A percentile compares a stretch with the other conserved stretches of the same genome.
These are phyloP conservation scores for Penicillium nordicum DNA, from an alignment of 2,329 filamentous ascomycete genomes.

Conservation along the genomic window DNA sequence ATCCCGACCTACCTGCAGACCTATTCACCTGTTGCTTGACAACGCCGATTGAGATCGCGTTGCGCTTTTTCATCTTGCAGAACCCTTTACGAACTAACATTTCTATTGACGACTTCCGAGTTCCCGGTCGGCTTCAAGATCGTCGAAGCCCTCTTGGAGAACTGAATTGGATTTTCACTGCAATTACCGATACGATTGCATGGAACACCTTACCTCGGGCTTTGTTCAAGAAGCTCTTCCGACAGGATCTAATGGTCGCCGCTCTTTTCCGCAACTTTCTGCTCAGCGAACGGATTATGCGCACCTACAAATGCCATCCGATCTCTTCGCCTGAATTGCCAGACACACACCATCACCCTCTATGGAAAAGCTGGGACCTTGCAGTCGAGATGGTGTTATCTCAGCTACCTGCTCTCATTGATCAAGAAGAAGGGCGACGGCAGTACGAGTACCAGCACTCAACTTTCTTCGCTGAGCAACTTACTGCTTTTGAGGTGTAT, in stretches of 20 bases:
- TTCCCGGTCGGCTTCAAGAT: conserved; percentile 89
- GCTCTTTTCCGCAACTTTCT: conserved; percentile 95
- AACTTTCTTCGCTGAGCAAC: conserved; percentile 92
- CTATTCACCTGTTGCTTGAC: conserved; percentile 95
- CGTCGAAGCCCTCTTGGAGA: conserved; percentile 90
- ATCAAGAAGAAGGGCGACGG: conserved; percentile 70
- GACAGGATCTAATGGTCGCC: conserved; percentile 98
- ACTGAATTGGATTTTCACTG: conserved; percentile 98
- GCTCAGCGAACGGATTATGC: conserved; percentile 91
- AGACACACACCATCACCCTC: conserved; percentile 86
- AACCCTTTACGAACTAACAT: conserved; percentile 70
- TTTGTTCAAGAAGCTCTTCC: conserved; percentile 92
- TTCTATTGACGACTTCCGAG: conserved; percentile 76
- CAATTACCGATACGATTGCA: conserved; percentile 96
- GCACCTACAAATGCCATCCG: conserved; percentile 90
- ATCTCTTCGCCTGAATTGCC: conserved; percentile 89
- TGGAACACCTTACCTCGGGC: conserved; percentile 92
- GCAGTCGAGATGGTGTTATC: conserved; percentile 92
- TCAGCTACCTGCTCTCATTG: conserved; percentile 78
- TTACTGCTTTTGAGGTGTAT: conserved; percentile 96
- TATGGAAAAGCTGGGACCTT: conserved; percentile 97
- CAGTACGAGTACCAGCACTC: conserved; percentile 91
- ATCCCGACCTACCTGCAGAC: conserved; percentile 87
- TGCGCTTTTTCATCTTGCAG: conserved; percentile 94
- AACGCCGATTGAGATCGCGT: conserved; percentile 93